A percentile compares a stretch with the other conserved stretches of the same genome.
Conservation (phyloP, 805 yeast genomes). For the Isabelozyma rhagii region DNA sequence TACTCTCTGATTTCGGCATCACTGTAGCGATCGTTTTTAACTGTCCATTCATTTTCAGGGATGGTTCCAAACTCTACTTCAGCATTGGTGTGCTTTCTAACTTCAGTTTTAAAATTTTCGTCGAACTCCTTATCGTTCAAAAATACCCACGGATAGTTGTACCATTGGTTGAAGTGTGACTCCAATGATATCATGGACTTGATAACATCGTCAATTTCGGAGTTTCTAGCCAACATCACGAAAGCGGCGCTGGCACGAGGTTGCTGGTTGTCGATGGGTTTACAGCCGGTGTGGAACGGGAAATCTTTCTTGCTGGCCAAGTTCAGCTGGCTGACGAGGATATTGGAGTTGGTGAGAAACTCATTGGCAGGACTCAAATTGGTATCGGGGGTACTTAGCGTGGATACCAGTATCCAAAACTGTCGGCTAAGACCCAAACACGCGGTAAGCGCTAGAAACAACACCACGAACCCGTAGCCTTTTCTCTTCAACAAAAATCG, state of each 20-base stretch:
- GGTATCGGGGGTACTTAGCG: background rate
- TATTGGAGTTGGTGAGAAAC: background rate
- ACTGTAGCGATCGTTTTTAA: constrained; percentile 39
- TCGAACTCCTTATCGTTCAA: constrained; percentile 77
- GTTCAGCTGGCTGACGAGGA: background rate
- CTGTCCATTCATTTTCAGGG: constrained; percentile 63
- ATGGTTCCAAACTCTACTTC: constrained; percentile 71
- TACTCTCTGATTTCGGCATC: constrained; percentile 49
- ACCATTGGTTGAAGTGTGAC: constrained; percentile 91
- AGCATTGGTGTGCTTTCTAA: constrained; percentile 53
- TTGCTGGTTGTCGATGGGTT: constrained; percentile 35
- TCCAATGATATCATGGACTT: constrained; percentile 73
- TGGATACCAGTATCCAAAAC: background rate
- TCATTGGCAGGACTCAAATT: background rate
- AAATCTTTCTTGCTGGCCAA: constrained; percentile 18
- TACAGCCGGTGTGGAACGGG: constrained; percentile 58
- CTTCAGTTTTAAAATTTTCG: constrained; percentile 55
- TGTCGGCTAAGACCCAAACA: background rate
- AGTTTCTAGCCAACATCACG: constrained; percentile 78
- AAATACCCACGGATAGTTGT: constrained; percentile 87
- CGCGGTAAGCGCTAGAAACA: background rate
- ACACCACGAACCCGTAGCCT: background rate
- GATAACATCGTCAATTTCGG: constrained; percentile 75
- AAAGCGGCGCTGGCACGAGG: constrained; percentile 77
- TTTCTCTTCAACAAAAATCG: background rate